Base-by-base conservation (phyloP, 176 grass and related monocot genomes). In the Oryza meyeriana region DNA sequence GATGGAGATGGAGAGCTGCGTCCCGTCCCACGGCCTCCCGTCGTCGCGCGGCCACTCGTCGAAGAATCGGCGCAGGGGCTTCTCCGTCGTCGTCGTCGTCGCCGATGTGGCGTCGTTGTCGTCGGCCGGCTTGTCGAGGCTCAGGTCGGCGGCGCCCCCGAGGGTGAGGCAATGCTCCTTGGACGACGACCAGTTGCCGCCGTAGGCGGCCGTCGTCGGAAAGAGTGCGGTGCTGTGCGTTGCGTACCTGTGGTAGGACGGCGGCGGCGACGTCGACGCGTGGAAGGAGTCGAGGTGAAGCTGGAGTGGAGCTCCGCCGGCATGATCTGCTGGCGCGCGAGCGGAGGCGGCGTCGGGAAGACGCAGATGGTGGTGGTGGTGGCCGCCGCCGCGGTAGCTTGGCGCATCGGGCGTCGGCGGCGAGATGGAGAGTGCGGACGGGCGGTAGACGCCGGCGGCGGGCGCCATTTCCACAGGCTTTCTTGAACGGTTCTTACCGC, bases 401-500 rank as follows among this genome's bases (percentile, higher is more conserved):
- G 80, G 42, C 29, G 35, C 29, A 31, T 75, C 81, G 62, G 58
- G 72, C 67, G 66, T 20, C 47, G 77, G 72, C 0, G 84, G 86
- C 73, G 83, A 79, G 88, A 79, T 85, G 80, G 84, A 88, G 50
- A 87, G 81, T 10, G 89, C 34, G 39, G 87, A 71, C 0, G 78
- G 77, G 7, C 77, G 71, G 87, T 89, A 89, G 3, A 55, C 50
- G 50, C 1, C 18, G 18, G 50, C 33, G 3, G 34, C 36, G 17
- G 75, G 39, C 8, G 76, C 24, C 10, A 79, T 68, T 91, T 94
- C 95, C 95, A 94, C 90, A 93, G 92, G 92, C 95, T 97, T 97
- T 94, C 95, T 97, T 94, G 95, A 97, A 97, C 95, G 90, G 90
- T 88, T 92, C 81, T 94, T 97, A 65, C 95, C 95, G 80, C 95